A percentile compares a stretch with the other conserved stretches of the same genome.
These are phyloP conservation scores for Colletotrichum camelliae DNA, from an alignment of 2,329 filamentous ascomycete genomes.

Conservation along the genomic window DNA sequence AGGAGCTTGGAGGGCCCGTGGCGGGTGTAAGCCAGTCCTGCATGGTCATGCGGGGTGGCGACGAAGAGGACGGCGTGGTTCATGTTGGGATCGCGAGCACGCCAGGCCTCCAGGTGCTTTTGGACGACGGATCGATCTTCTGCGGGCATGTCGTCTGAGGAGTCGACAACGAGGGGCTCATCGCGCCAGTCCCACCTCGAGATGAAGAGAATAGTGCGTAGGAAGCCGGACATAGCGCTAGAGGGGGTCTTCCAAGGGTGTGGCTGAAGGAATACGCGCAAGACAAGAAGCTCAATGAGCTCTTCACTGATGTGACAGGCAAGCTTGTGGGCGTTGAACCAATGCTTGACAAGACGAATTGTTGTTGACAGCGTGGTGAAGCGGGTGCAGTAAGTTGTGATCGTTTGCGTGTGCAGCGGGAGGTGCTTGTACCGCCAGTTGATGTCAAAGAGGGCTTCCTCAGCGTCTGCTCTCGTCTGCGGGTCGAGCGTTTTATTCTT, in stretches of 20 bases:
- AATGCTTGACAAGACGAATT: conserved; percentile 85
- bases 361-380: conserved; percentile 81
- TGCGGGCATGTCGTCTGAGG: conserved; percentile 67
- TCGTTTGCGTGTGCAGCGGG: conserved; percentile 81
- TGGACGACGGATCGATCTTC: conserved; percentile 67
- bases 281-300: conserved; percentile 82
- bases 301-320: conserved; percentile 77
- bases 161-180: conserved; percentile 82
- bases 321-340: conserved; percentile 87
- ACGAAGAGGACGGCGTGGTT: conserved; percentile 83
- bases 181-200: conserved; percentile 91
- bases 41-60: conserved; percentile 78
- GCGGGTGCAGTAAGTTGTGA: conserved; percentile 81
- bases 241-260: conserved; percentile 82
- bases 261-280: conserved; percentile 79
- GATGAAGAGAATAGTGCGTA: conserved; percentile 80
- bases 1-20: conserved; percentile 78
- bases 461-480: conserved; percentile 70
- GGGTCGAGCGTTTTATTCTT: conserved; percentile 75
- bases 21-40: conserved; percentile 81
- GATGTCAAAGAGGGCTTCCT: conserved; percentile 71
- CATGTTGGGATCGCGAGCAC: conserved; percentile 87
- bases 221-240: conserved; percentile 78
- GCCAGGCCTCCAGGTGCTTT: conserved; percentile 81
- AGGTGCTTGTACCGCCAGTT: conserved; percentile 74